Percentiles rank a stretch among this genome's conserved stretches.
Evolutionary conservation across 176 grass and related monocot genomes (phyloP).

Genomic region (Paspalum vaginatum): DNA sequence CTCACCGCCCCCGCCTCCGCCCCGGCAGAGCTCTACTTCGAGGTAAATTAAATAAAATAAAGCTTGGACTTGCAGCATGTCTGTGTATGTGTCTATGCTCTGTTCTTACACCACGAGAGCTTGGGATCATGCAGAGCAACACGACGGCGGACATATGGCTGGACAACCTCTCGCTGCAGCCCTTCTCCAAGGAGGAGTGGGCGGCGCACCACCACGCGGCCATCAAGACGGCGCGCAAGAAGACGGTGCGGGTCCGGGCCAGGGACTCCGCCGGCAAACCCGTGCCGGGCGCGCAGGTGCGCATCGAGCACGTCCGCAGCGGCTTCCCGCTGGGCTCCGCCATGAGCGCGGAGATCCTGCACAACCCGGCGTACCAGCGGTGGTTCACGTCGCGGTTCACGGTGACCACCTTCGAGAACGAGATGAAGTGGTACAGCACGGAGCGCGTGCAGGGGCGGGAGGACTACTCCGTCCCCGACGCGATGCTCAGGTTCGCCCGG

Average conservation of each 20-base stretch:
- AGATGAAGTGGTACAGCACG: constrained; percentile 96
- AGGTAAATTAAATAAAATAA: constrained; percentile 62
- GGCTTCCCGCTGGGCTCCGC: constrained; percentile 80
- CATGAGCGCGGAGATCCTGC: constrained; percentile 65
- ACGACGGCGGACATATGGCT: constrained; percentile 68
- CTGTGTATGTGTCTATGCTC: background rate
- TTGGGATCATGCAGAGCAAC: constrained; percentile 62
- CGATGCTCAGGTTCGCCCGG: constrained; percentile 69
- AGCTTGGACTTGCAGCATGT: background rate
- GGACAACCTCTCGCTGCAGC: constrained; percentile 86
- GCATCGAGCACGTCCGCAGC: constrained; percentile 46
- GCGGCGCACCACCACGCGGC: constrained; percentile 56
- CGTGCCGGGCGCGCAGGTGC: constrained; percentile 53
- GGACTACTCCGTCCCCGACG: constrained; percentile 70
- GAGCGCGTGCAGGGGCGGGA: constrained; percentile 48
- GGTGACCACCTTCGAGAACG: constrained; percentile 95
- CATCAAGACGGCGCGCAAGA: constrained; percentile 50
- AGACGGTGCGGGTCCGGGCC: constrained; percentile 51
- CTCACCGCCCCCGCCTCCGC: constrained; percentile 67
- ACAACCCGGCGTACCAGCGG: constrained; percentile 58
- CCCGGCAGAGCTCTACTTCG: constrained; percentile 69
- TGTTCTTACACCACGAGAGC: constrained; percentile 1
- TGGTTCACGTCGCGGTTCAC: constrained; percentile 90
- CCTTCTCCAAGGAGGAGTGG: constrained; percentile 79
- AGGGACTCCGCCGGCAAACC: constrained; percentile 51